Conservation (phyloP, 176 grass and related monocot genomes). For the Aegilops longissima region DNA sequence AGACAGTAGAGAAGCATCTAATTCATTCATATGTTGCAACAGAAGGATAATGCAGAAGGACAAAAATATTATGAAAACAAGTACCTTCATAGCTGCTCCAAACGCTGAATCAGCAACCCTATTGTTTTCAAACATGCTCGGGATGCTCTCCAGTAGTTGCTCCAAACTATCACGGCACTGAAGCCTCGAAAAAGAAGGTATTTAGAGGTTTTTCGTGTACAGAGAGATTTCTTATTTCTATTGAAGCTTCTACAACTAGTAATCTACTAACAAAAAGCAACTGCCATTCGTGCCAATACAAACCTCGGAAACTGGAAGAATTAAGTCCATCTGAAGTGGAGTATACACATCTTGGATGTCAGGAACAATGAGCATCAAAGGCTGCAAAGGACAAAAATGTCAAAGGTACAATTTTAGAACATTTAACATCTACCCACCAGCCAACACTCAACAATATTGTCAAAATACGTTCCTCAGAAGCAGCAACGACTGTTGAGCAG, state of each 20-base stretch:
- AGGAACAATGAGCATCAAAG: slow-evolving; percentile 90
- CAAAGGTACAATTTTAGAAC: slow-evolving; percentile 20
- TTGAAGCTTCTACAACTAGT: neutral
- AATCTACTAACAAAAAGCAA: slow-evolving; percentile 7
- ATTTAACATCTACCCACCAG: neutral
- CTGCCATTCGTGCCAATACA: slow-evolving; percentile 25
- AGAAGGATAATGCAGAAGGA: neutral
- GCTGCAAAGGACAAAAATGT: slow-evolving; percentile 41
- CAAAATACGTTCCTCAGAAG: neutral
- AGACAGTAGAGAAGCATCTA: neutral
- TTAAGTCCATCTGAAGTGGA: slow-evolving; percentile 72
- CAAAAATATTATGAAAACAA: slow-evolving; percentile 18
- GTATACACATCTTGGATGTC: slow-evolving; percentile 86
- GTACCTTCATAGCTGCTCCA: slow-evolving; percentile 89
- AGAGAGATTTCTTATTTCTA: slow-evolving; percentile 31
- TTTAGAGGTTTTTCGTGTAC: slow-evolving; percentile 15
- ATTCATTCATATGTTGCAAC: neutral
- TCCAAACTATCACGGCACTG: slow-evolving; percentile 64
- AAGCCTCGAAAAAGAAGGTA: slow-evolving; percentile 37
- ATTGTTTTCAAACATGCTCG: slow-evolving; percentile 74
- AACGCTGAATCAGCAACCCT: slow-evolving; percentile 80
- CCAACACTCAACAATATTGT: neutral
- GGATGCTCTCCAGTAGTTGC: slow-evolving; percentile 75
- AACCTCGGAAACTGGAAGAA: slow-evolving; percentile 76
- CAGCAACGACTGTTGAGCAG: neutral